A percentile compares a stretch with the other conserved stretches of the same genome.
Evolutionary conservation across 352 stramenopile species (phyloP).

Genomic region (Phytopythium oedochilum): DNA sequence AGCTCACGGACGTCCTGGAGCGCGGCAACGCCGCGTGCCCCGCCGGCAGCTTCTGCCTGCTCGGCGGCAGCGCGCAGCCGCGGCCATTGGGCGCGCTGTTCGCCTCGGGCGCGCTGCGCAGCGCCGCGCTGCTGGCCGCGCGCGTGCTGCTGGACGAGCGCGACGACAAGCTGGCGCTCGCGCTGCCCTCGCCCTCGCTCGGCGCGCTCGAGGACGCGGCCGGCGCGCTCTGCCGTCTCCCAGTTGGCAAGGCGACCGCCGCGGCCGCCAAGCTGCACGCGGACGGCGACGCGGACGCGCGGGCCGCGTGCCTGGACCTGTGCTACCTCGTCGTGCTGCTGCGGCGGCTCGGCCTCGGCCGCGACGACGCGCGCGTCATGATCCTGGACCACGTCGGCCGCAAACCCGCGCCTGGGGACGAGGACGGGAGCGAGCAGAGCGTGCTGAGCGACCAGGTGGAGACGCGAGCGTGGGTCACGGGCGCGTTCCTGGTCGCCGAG

Average conservation of each 20-base stretch:
- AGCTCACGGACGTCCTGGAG: conserved; percentile 36
- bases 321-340: conserved; percentile 63
- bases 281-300: conserved; percentile 11
- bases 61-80: conserved; percentile 40
- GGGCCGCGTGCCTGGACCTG: conserved; percentile 47
- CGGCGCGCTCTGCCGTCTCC: conserved; percentile 29
- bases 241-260: conserved; percentile 1
- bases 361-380: conserved; percentile 44
- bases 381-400: conserved; percentile 38
- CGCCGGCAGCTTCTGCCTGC: conserved; percentile 39
- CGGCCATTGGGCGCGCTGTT: conserved; percentile 41
- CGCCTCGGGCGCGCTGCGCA: conserved; percentile 31
- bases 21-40: conserved; percentile 51
- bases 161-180: conserved; percentile 13
- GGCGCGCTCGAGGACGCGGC: conserved; percentile 27
- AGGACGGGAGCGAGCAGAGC: conserved; percentile 18
- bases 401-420: conserved; percentile 16
- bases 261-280: conserved; percentile 1
- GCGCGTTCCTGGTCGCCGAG: conserved; percentile 65
- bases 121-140: conserved; percentile 18
- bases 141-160: conserved; percentile 22
- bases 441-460: conserved; percentile 19
- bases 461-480: conserved; percentile 52
- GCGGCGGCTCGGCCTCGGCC: conserved; percentile 42
- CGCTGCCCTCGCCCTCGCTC: conserved; percentile 45